Evolutionary conservation across 257 asterid genomes (phyloP).

Genomic region (Prunella vulgaris): DNA sequence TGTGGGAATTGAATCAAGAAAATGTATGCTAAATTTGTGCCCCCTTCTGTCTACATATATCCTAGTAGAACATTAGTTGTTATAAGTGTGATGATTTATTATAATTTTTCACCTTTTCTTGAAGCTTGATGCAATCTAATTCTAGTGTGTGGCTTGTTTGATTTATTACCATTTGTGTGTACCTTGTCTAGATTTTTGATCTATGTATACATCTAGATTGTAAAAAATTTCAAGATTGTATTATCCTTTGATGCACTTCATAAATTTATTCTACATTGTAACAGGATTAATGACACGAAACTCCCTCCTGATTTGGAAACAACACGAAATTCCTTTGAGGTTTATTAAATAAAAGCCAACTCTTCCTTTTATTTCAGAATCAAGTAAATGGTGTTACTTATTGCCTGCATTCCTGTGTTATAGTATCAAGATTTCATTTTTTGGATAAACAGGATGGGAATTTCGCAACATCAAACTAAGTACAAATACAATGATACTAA

Average conservation of each 20-base stretch:
- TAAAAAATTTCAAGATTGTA: not conserved
- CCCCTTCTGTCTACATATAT: not conserved
- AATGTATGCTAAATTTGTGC: no score
- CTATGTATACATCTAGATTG: conserved; percentile 13
- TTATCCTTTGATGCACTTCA: not conserved
- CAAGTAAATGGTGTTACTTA: no score
- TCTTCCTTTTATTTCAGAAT: no score
- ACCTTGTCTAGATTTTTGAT: not conserved
- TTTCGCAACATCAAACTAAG: not conserved
- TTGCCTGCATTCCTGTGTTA: no score
- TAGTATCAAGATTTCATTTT: no score
- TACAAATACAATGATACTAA: not conserved
- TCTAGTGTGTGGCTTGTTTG: conserved; percentile 22
- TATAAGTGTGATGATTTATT: not conserved
- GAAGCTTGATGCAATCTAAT: conserved; percentile 17
- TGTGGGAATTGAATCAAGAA: conserved; percentile 44
- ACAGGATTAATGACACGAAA: no score
- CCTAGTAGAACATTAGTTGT: conserved; percentile 11
- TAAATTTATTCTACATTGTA: not conserved
- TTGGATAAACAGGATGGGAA: no score
- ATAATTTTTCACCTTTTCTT: conserved; percentile 7
- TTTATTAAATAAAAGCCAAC: no score
- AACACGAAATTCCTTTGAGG: no score
- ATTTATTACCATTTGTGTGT: not conserved
- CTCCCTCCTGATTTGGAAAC: no score